Evolutionary conservation across 495 filamentous ascomycete genomes (phyloP).

Genomic region (Podospora anserina): DNA sequence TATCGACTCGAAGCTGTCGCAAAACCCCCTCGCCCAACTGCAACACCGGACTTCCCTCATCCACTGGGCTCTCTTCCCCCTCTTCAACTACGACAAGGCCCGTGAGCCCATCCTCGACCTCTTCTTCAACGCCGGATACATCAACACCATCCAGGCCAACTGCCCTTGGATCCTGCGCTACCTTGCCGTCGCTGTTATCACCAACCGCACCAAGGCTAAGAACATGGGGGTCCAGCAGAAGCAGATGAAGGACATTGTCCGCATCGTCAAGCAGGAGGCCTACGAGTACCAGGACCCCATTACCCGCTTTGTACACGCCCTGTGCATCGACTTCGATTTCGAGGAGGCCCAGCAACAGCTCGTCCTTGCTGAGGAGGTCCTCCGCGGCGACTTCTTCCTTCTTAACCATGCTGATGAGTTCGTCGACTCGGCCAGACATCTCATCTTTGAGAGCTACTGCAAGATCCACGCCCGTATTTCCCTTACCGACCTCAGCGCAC

Average conservation of each 20-base stretch:
- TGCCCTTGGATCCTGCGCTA: constrained; percentile 97
- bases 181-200: constrained; percentile 92
- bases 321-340: constrained; percentile 98
- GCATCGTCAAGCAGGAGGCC: constrained; percentile 89
- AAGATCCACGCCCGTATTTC: constrained; percentile 99
- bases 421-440: constrained; percentile 88
- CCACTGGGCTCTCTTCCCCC: constrained; percentile 97
- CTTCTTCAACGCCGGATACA: constrained; percentile 93
- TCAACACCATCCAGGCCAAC: constrained; percentile 98
- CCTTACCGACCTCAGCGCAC: constrained; percentile 90
- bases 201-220: constrained; percentile 77
- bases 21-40: constrained; percentile 90
- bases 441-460: constrained; percentile 98
- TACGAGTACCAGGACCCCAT: constrained; percentile 97
- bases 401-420: constrained; percentile 79
- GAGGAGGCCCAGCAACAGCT: constrained; percentile 95
- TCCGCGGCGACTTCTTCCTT: constrained; percentile 94
- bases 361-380: constrained; percentile 82
- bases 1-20: constrained; percentile 89
- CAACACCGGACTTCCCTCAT: constrained; percentile 93
- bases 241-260: constrained; percentile 93
- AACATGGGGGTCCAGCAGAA: constrained; percentile 90
- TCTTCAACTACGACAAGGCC: constrained; percentile 94
- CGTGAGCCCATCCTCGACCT: constrained; percentile 88
- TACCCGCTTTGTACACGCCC: constrained; percentile 91